Evolutionary conservation across 2,329 filamentous ascomycete species (phyloP).

Genomic region (Sphaceloma murrayae): DNA sequence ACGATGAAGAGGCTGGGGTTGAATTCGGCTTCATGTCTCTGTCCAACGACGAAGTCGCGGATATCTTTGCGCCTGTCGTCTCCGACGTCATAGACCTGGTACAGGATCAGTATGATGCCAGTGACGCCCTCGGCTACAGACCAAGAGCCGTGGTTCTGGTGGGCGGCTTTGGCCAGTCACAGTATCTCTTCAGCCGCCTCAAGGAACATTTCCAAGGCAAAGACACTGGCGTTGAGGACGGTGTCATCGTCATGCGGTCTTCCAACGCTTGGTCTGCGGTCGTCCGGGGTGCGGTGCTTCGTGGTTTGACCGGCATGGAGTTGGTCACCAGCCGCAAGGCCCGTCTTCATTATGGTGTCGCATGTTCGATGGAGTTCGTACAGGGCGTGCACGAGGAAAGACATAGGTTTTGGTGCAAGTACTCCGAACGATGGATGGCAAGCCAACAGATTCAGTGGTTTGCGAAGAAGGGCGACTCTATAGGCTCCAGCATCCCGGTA

Average conservation of each 20-base stretch:
- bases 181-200: conserved; percentile 53
- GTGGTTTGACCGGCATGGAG: conserved; percentile 61
- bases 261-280: conserved; percentile 72
- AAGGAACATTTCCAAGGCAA: conserved; percentile 32
- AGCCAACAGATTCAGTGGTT: conserved; percentile 79
- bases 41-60: conserved; percentile 56
- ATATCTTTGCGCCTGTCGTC: conserved; percentile 54
- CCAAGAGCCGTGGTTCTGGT: conserved; percentile 65
- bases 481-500: too few species aligned
- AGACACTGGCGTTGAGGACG: too few species aligned
- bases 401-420: conserved; percentile 68
- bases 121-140: conserved; percentile 31
- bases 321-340: conserved; percentile 15
- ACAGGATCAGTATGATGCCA: conserved; percentile 37
- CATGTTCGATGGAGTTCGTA: conserved; percentile 44
- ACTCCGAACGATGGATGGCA: conserved; percentile 79
- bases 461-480: conserved; percentile 38
- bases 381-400: conserved; percentile 62
- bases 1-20: conserved; percentile 64
- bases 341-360: conserved; percentile 16
- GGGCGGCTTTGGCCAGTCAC: conserved; percentile 68
- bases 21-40: conserved; percentile 70
- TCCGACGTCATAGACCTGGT: conserved; percentile 39
- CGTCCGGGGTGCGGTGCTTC: conserved; percentile 64
- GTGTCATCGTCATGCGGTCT: conserved; percentile 61